Conservation (phyloP, 2,329 filamentous ascomycete genomes). For the Xylaria sp. region DNA sequence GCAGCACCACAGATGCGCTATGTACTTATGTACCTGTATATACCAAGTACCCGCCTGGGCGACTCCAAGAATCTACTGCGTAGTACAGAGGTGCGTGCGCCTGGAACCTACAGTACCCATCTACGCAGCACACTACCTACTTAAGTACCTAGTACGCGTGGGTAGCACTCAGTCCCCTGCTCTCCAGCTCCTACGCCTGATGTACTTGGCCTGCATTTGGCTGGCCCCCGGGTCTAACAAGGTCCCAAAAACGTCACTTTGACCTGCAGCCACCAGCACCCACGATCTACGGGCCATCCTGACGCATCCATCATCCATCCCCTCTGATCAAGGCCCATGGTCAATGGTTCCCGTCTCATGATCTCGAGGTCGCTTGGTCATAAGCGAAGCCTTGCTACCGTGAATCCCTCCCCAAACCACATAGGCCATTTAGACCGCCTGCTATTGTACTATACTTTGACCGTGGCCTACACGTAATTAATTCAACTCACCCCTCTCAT, state of each 20-base stretch:
- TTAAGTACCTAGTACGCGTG: no score
- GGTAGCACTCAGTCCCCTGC: not conserved
- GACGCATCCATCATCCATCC: conserved; percentile 25
- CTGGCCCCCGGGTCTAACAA: conserved; percentile 6
- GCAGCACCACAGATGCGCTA: not conserved
- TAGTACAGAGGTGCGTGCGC: conserved; percentile 7
- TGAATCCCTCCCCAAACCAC: not conserved
- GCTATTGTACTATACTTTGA: conserved; percentile 10
- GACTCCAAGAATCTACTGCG: not conserved
- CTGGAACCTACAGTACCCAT: conserved; percentile 10
- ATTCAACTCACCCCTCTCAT: conserved; percentile 12
- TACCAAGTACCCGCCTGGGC: not conserved
- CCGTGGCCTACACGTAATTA: conserved; percentile 21
- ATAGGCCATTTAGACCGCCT: not conserved
- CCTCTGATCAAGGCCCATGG: conserved; percentile 34
- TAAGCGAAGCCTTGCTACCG: conserved; percentile 28
- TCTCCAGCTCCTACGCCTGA: conserved; percentile 7
- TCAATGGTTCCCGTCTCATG: conserved; percentile 22
- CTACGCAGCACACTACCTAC: not conserved
- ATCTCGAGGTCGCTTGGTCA: conserved; percentile 27
- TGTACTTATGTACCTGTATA: conserved; percentile 1
- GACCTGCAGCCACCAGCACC: conserved; percentile 41
- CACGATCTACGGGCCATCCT: conserved; percentile 39
- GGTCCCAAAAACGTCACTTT: conserved; percentile 44
- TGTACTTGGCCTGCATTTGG: not conserved